Percentiles rank a stretch among this genome's conserved stretches.
Evolutionary conservation across 768 basidiomycete species (phyloP).

Genomic region (Xerocomellus chrysenteron): DNA sequence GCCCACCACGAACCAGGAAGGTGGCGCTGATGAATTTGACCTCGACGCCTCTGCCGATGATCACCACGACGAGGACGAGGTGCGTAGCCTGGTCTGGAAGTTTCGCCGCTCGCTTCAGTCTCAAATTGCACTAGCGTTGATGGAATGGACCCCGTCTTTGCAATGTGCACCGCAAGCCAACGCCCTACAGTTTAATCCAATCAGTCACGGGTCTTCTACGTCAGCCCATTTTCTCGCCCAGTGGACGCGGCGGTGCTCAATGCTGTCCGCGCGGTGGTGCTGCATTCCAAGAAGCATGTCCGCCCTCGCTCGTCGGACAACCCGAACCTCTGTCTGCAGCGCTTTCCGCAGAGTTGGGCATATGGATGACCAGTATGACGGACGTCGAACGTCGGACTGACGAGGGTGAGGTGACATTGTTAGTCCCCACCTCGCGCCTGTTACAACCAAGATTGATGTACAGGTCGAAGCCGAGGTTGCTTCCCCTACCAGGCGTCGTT

Average conservation of each 20-base stretch:
- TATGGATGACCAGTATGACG: conserved; percentile 43
- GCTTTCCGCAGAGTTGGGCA: conserved; percentile 63
- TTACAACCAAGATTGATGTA: conserved; percentile 40
- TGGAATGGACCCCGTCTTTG: conserved; percentile 85
- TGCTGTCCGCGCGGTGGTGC: conserved; percentile 64
- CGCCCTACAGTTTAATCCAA: conserved; percentile 40
- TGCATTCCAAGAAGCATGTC: conserved; percentile 67
- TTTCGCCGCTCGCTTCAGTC: conserved; percentile 37
- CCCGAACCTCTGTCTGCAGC: conserved; percentile 74
- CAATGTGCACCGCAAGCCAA: conserved; percentile 64
- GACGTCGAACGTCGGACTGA: conserved; percentile 73
- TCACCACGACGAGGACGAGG: conserved; percentile 23
- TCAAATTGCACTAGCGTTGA: conserved; percentile 75
- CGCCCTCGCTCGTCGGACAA: conserved; percentile 66
- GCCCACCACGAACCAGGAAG: conserved; percentile 23
- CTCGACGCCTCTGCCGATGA: conserved; percentile 25
- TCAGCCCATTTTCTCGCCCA: conserved; percentile 52
- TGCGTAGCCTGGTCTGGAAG: conserved; percentile 25
- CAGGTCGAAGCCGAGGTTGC: conserved; percentile 35
- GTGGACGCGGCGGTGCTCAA: conserved; percentile 45
- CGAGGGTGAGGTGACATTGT: conserved; percentile 30
- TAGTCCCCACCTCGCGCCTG: conserved; percentile 31
- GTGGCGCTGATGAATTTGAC: conserved; percentile 18
- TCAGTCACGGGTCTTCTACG: conserved; percentile 61
- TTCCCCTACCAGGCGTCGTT: conserved; percentile 16